These are phyloP conservation scores for Alloteropsis semialata DNA, from an alignment of 176 grass and related monocot genomes.

Conservation along the genomic window DNA sequence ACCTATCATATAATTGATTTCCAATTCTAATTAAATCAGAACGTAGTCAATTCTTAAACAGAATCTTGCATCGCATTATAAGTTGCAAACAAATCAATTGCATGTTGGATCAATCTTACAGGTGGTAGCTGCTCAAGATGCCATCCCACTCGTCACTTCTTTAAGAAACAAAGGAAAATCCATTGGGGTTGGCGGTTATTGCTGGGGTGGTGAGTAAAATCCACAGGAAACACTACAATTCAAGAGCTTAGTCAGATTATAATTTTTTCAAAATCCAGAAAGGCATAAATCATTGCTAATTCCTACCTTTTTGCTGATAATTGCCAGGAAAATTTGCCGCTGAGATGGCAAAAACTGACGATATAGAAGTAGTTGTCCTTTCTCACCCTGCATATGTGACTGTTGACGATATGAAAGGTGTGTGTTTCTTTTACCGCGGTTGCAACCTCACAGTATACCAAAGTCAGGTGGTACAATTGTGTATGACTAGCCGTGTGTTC, in stretches of 20 bases:
- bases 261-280: neutral
- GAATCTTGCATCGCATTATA: neutral
- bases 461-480: neutral
- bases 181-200: conserved; percentile 14
- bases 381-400: neutral
- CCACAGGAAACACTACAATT: no score
- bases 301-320: neutral
- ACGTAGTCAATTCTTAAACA: neutral
- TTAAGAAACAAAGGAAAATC: neutral
- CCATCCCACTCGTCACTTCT: neutral
- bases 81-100: neutral
- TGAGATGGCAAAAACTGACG: neutral
- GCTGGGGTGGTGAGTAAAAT: conserved; percentile 36
- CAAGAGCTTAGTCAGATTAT: fast-evolving
- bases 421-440: neutral
- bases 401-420: neutral
- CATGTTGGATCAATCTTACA: neutral
- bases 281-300: no score
- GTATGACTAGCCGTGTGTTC: neutral
- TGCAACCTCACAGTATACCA: neutral
- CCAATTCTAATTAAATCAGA: neutral
- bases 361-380: neutral
- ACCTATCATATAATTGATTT: neutral
- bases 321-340: neutral
- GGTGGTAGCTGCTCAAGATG: conserved; percentile 18